phyloP scores from a whole-genome alignment of 2,329 filamentous ascomycete species.

The Fusarium longipes region DNA sequence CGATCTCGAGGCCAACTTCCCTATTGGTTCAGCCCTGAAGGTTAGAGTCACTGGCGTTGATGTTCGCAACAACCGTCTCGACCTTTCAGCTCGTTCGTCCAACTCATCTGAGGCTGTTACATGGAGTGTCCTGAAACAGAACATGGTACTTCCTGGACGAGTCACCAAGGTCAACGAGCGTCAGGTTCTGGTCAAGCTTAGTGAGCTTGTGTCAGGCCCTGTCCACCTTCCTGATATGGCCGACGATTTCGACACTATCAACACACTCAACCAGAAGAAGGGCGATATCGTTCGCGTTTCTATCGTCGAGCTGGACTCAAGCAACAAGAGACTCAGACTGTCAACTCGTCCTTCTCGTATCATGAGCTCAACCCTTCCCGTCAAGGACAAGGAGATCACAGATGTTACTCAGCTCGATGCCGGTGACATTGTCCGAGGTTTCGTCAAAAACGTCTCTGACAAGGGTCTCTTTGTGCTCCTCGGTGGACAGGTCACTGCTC shows the following conservation, averaged over 20 bases:
- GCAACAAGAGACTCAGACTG: constrained; percentile 85
- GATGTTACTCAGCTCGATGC: constrained; percentile 76
- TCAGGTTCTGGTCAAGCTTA: constrained; percentile 86
- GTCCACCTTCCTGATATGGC: constrained; percentile 85
- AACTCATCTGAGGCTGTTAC: constrained; percentile 62
- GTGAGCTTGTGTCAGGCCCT: constrained; percentile 80
- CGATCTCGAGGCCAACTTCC: constrained; percentile 83
- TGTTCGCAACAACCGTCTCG: constrained; percentile 76
- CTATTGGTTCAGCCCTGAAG: constrained; percentile 87
- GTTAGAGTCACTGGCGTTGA: constrained; percentile 83
- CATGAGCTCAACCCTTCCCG: constrained; percentile 82
- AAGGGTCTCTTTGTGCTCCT: constrained; percentile 90
- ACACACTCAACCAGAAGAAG: constrained; percentile 79
- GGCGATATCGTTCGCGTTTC: constrained; percentile 91
- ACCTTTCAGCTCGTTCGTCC: constrained; percentile 82
- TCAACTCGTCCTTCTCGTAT: constrained; percentile 90
- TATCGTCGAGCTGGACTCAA: constrained; percentile 79
- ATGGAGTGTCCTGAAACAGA: constrained; percentile 78
- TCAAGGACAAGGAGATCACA: constrained; percentile 84
- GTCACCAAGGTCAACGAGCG: constrained; percentile 88
- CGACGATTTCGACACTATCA: constrained; percentile 86
- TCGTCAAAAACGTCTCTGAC: constrained; percentile 89
- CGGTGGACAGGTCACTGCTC: constrained; percentile 82
- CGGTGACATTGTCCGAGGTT: constrained; percentile 87
- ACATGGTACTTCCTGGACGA: constrained; percentile 83